Percentiles rank a stretch among this genome's conserved stretches.
These are phyloP conservation scores for Typha latifolia DNA, from an alignment of 176 grass and related monocot species.

Conservation along the genomic window DNA sequence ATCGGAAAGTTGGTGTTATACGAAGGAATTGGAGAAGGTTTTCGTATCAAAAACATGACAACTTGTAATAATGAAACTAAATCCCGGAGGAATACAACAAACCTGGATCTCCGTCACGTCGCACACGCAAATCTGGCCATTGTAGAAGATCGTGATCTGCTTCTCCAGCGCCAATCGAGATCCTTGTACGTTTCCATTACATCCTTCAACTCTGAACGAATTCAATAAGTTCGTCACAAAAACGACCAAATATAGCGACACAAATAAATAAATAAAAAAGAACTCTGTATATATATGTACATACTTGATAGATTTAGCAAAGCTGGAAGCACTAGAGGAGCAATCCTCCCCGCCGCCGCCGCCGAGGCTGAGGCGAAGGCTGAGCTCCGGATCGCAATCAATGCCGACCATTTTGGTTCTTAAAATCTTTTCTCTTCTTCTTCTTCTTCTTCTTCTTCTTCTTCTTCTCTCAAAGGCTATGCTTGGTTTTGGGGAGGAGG, in stretches of 20 bases:
- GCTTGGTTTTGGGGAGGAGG: not conserved
- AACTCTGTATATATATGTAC: not conserved
- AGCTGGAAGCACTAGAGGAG: not conserved
- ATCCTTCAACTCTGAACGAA: not conserved
- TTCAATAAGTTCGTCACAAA: not conserved
- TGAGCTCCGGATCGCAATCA: conserved; percentile 24
- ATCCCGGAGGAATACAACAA: not conserved
- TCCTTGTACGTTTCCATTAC: not conserved
- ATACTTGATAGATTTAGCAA: not conserved
- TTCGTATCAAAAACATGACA: not conserved
- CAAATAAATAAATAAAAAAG: not conserved
- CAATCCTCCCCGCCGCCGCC: not conserved
- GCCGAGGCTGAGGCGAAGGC: conserved; percentile 1
- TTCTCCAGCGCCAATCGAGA: conserved; percentile 3
- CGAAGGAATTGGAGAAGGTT: not conserved
- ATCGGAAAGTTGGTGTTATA: not conserved
- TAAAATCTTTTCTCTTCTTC: not conserved
- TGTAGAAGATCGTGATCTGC: conserved; percentile 60
- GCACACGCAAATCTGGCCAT: conserved; percentile 44
- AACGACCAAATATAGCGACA: not conserved
- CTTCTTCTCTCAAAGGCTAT: not conserved
- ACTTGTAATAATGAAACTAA: not conserved
- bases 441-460: not conserved
- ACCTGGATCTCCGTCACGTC: conserved; percentile 70
- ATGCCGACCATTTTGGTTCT: not conserved